phyloP scores from a whole-genome alignment of 108 stramenopile genomes.

The Thalassiosira profunda region DNA sequence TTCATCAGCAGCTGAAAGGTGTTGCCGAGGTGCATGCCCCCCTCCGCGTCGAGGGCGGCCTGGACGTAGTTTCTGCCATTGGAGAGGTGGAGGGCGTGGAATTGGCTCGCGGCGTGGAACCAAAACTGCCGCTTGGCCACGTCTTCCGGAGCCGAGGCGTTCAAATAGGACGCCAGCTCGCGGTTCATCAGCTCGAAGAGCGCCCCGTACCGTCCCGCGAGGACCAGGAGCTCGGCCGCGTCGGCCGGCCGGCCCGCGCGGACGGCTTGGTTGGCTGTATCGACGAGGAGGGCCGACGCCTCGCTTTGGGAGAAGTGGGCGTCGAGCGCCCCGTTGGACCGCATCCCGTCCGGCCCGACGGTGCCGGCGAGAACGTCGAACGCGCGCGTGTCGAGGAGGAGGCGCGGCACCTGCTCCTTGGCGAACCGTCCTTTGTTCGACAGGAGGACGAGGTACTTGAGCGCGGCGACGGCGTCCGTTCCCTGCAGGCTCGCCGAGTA shows the following conservation, averaged over 20 bases:
- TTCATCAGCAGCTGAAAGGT: conserved; percentile 73
- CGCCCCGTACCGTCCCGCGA: conserved; percentile 51
- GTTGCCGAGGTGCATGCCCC: conserved; percentile 51
- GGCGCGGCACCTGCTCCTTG: conserved; percentile 46
- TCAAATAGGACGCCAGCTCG: conserved; percentile 50
- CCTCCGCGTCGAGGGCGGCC: conserved; percentile 61
- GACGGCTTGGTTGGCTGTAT: conserved; percentile 46
- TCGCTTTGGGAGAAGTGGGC: conserved; percentile 57
- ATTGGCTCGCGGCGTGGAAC: conserved; percentile 58
- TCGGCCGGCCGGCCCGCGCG: conserved; percentile 44
- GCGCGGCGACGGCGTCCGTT: conserved; percentile 34
- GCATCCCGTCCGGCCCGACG: conserved; percentile 40
- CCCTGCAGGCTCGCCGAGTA: conserved; percentile 53
- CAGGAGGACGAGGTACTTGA: conserved; percentile 46
- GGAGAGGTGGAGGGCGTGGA: conserved; percentile 55
- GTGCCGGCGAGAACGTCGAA: conserved; percentile 50
- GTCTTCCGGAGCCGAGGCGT: conserved; percentile 46
- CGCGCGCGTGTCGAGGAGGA: conserved; percentile 51
- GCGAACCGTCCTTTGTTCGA: conserved; percentile 22
- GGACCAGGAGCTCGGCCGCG: conserved; percentile 53
- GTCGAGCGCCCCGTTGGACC: conserved; percentile 63
- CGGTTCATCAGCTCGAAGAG: conserved; percentile 58
- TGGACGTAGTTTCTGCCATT: conserved; percentile 56
- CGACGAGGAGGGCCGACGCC: conserved; percentile 53
- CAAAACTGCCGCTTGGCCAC: conserved; percentile 60